A percentile compares a stretch with the other conserved stretches of the same genome.
These are phyloP conservation scores for Bigelowiella natans DNA, from an alignment of 78 protist species.

Conservation along the genomic window DNA sequence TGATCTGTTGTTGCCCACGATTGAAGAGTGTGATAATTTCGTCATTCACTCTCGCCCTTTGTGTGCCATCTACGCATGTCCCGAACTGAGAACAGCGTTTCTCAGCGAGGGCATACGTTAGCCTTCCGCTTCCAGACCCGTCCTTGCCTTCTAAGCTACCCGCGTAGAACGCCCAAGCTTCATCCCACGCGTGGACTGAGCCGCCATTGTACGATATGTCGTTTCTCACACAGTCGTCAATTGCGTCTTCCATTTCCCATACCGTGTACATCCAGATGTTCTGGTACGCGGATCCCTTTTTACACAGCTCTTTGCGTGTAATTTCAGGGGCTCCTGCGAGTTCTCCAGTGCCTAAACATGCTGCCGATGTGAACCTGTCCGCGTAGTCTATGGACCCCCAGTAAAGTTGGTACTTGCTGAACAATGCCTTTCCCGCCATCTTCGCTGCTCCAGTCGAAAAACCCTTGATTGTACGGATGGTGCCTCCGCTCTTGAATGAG, in stretches of 20 bases:
- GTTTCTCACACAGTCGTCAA: neutral
- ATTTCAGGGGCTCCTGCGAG: neutral
- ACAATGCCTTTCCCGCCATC: neutral
- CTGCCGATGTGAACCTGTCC: neutral
- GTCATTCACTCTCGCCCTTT: neutral
- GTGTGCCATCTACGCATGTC: neutral
- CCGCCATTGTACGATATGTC: neutral
- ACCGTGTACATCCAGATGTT: slow-evolving; percentile 23
- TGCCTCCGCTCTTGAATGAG: neutral
- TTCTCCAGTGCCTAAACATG: neutral
- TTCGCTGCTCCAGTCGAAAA: neutral
- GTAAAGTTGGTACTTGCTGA: neutral
- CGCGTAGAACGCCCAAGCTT: neutral
- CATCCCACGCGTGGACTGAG: slow-evolving; percentile 16
- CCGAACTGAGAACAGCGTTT: neutral
- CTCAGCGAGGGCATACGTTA: neutral
- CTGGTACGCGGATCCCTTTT: slow-evolving; percentile 12
- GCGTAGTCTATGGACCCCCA: neutral
- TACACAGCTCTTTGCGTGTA: neutral
- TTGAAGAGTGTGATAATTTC: neutral
- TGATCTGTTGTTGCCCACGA: neutral
- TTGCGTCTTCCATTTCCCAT: slow-evolving; percentile 11
- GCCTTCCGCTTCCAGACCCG: neutral
- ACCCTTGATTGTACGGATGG: neutral
- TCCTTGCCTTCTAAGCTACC: neutral